Evolutionary conservation across 1,284 basidiomycete species (phyloP).

Genomic region (Melampsora americana): DNA sequence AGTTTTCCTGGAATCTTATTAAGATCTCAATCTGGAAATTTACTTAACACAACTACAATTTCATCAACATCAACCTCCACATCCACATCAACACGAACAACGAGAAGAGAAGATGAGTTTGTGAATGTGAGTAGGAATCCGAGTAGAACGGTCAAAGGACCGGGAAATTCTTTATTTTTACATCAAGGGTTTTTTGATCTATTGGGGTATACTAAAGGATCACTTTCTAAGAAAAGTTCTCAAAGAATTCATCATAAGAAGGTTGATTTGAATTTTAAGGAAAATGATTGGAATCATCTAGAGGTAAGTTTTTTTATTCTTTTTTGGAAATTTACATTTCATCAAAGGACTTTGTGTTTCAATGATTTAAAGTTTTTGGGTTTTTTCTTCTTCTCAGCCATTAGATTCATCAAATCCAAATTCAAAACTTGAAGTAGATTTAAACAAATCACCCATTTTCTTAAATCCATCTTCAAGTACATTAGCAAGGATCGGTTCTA

Average conservation of each 20-base stretch:
- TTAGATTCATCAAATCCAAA: background rate
- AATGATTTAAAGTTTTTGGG: background rate
- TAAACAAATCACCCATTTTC: background rate
- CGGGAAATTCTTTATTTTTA: background rate
- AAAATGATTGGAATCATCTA: too few species aligned
- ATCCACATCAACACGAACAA: too few species aligned
- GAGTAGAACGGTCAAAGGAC: background rate
- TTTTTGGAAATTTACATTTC: too few species aligned
- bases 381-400: background rate
- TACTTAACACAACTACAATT: too few species aligned
- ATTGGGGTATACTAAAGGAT: background rate
- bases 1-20: background rate
- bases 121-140: background rate
- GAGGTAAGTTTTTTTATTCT: too few species aligned
- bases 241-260: too few species aligned
- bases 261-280: too few species aligned
- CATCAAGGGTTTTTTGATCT: conserved; percentile 10
- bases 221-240: background rate
- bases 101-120: background rate
- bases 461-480: background rate
- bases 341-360: background rate
- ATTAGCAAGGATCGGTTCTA: background rate
- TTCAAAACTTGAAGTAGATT: background rate
- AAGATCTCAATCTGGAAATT: too few species aligned
- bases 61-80: too few species aligned